These are phyloP conservation scores for Lecanosticta acicola DNA, from an alignment of 2,329 filamentous ascomycete genomes.

Conservation along the genomic window DNA sequence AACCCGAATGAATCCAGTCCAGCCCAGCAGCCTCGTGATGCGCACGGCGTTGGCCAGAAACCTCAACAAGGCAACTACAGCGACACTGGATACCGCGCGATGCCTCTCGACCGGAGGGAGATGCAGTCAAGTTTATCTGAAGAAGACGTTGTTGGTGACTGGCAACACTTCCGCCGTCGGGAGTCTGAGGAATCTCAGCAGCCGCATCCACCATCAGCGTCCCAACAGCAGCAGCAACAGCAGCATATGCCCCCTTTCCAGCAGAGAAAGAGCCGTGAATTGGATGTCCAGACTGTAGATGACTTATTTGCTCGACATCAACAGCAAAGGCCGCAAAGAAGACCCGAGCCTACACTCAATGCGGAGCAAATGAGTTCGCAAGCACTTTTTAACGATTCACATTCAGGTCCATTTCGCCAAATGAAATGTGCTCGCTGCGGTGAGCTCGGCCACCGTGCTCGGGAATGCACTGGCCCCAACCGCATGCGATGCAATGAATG, in stretches of 20 bases:
- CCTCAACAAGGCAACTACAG: not conserved
- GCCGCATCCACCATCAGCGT: not conserved
- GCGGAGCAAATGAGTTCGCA: too few relatives aligned
- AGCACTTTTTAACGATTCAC: too few relatives aligned
- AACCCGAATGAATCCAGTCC: not conserved
- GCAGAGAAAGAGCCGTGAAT: not conserved
- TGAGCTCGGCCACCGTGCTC: slow-evolving; percentile 3
- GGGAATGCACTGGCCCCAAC: slow-evolving; percentile 2
- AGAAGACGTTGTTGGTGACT: slow-evolving; percentile 18
- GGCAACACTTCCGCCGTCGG: slow-evolving; percentile 24
- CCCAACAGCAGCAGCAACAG: slow-evolving; percentile 6
- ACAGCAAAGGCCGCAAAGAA: not conserved
- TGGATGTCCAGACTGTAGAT: not conserved
- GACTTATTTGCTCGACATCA: not conserved
- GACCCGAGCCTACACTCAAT: too few relatives aligned
- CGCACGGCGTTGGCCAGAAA: not conserved
- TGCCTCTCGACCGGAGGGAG: slow-evolving; percentile 18
- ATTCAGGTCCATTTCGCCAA: too few relatives aligned
- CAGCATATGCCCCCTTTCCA: too few relatives aligned
- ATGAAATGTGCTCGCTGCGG: slow-evolving; percentile 11
- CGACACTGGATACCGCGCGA: slow-evolving; percentile 19
- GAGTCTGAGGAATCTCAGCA: slow-evolving; percentile 3
- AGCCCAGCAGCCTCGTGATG: not conserved
- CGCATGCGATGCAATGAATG: not conserved
- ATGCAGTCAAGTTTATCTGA: slow-evolving; percentile 5